These are phyloP conservation scores for Colletotrichum sp. DNA, from an alignment of 2,329 filamentous ascomycete species.

Conservation along the genomic window DNA sequence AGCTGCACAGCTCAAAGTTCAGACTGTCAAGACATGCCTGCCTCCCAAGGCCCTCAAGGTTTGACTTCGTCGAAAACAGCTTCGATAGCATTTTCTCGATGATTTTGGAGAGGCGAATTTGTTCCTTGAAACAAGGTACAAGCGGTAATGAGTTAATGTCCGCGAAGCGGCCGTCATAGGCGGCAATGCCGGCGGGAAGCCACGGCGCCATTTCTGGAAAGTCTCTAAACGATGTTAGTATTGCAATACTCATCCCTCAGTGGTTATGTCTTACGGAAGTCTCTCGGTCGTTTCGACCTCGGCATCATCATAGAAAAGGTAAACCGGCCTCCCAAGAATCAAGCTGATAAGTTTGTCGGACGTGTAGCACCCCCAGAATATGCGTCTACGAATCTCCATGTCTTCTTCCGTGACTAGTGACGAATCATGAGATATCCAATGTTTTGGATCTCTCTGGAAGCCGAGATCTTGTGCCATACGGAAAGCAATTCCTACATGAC, in stretches of 20 bases:
- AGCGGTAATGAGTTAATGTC: slow-evolving; percentile 14
- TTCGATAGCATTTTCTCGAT: slow-evolving; percentile 26
- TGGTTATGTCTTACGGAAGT: neutral
- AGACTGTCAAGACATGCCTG: slow-evolving; percentile 16
- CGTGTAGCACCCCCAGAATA: slow-evolving; percentile 35
- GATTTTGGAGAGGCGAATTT: slow-evolving; percentile 23
- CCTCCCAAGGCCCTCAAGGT: neutral
- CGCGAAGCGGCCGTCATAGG: neutral
- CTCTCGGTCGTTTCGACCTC: slow-evolving; percentile 15
- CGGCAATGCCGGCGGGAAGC: slow-evolving; percentile 26
- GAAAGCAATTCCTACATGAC: slow-evolving; percentile 29
- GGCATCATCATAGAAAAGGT: slow-evolving; percentile 14
- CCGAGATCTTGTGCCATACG: slow-evolving; percentile 34
- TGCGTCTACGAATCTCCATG: slow-evolving; percentile 29
- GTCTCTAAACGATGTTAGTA: slow-evolving; percentile 1
- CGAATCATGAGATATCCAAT: slow-evolving; percentile 24
- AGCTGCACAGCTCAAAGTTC: slow-evolving; percentile 24
- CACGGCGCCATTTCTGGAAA: slow-evolving; percentile 26
- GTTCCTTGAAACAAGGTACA: slow-evolving; percentile 24
- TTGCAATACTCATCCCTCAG: rapidly evolving
- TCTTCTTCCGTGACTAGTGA: slow-evolving; percentile 26
- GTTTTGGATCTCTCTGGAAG: slow-evolving; percentile 30
- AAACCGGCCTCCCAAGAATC: slow-evolving; percentile 21
- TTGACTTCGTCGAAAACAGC: slow-evolving; percentile 6
- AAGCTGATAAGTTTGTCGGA: slow-evolving; percentile 30